Conservation (phyloP, 2,329 filamentous ascomycete species). For the Raffaelea albimanens region DNA sequence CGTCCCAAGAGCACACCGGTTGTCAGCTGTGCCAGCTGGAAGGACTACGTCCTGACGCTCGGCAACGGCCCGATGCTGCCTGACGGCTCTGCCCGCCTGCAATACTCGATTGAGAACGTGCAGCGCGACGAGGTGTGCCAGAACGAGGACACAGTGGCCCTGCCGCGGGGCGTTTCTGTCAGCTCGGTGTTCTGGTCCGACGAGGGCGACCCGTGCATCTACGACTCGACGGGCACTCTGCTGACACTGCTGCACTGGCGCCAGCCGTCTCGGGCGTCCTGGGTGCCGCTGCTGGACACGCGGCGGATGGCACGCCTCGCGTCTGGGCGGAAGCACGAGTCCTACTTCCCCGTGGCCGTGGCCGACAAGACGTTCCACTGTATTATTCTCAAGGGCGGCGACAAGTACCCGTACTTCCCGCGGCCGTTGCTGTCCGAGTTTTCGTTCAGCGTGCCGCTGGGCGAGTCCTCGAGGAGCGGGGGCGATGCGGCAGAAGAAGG, state of each 20-base stretch:
- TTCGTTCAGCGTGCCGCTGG: conserved; percentile 77
- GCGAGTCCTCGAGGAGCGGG: conserved; percentile 29
- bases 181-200: conserved; percentile 88
- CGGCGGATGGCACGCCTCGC: conserved; percentile 72
- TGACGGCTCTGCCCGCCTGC: conserved; percentile 66
- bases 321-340: conserved; percentile 76
- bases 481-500: conserved; percentile 20
- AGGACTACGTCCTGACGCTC: conserved; percentile 92
- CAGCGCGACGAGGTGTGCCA: conserved; percentile 92
- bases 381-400: conserved; percentile 94
- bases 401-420: conserved; percentile 88
- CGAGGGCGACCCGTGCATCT: conserved; percentile 90
- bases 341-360: conserved; percentile 92
- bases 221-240: conserved; percentile 84
- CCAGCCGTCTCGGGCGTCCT: conserved; percentile 70
- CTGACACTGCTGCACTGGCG: conserved; percentile 89
- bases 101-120: conserved; percentile 91
- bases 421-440: conserved; percentile 87
- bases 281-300: conserved; percentile 90
- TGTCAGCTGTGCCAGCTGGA: conserved; percentile 88
- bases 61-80: conserved; percentile 81
- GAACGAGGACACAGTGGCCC: conserved; percentile 81
- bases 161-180: conserved; percentile 64
- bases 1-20: conserved; percentile 83
- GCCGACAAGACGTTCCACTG: conserved; percentile 91